Evolutionary conservation across 306 rosid species (phyloP), one percentile per base, ranked within the genome.

Genomic region (Castanea sativa): DNA sequence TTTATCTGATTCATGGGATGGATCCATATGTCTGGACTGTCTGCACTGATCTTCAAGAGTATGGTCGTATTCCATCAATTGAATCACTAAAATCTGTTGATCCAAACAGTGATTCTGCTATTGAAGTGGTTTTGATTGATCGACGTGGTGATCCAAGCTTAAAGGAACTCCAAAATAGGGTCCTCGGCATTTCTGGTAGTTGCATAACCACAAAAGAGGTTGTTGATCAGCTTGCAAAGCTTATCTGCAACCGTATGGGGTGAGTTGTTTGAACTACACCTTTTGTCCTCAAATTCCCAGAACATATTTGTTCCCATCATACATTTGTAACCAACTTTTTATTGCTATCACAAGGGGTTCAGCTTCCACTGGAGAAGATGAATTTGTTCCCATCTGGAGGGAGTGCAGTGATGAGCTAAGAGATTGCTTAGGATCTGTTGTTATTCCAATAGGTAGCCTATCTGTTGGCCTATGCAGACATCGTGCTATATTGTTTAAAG

Each of bases 401-500:
- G 96, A 89, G 82, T 86, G 92, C 90, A 93, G 92, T 72, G 85
- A 88, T 83, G 92, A 91, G 76, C 87, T 91, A 71, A 96, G 90
- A 89, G 91, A 90, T 71, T 87, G 94, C 87, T 85, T 93, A 84
- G 93, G 97, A 77, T 93, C 98, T 74, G 93, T 96, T 77, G 99
- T 96, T 77, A 82, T 96, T 90, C 99, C 98, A 38, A 85, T 96
- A 78, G 96, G 99, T 81, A 92, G 96, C 85, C 89, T 96, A 61
- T 90, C 98, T 43, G 81, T 88, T 72, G 99, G 99, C 88, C 94
- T 90, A 60, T 96, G 99, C 87, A 90, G 98, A 83, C 99, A 96
- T 87, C 99, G 99, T 56, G 91, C 99, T 71, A 71, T 90, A 86
- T 80, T 96, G 78, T 96, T 96, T 88, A 96, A 96, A 84, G 99